These are phyloP conservation scores for Paecilomyces variotii DNA, from an alignment of 2,329 filamentous ascomycete species.

Conservation along the genomic window DNA sequence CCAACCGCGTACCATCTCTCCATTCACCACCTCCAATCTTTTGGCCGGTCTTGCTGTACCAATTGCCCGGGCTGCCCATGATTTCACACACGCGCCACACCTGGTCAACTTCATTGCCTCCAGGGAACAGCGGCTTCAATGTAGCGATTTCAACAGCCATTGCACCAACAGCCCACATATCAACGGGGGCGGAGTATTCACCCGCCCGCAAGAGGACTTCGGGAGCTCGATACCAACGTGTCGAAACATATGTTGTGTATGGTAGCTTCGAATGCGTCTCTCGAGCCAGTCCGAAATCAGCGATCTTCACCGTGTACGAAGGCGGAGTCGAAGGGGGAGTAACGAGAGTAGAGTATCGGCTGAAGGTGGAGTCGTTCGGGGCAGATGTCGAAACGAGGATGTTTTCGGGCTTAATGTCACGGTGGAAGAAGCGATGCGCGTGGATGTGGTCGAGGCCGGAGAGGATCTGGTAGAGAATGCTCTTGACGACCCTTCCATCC, in stretches of 20 bases:
- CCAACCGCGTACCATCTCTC: constrained; percentile 87
- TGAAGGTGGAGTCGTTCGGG: constrained; percentile 80
- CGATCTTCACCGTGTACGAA: constrained; percentile 93
- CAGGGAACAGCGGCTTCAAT: constrained; percentile 90
- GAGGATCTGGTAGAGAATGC: constrained; percentile 95
- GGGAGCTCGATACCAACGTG: constrained; percentile 87
- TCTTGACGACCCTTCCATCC: constrained; percentile 88
- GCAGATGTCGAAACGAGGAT: constrained; percentile 91
- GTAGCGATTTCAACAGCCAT: constrained; percentile 99
- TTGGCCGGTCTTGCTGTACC: constrained; percentile 85
- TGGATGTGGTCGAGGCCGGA: constrained; percentile 95
- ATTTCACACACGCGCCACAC: constrained; percentile 99
- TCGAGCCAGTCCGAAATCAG: constrained; percentile 93
- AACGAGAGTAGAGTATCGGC: constrained; percentile 84
- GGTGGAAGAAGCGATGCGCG: constrained; percentile 94
- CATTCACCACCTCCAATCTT: constrained; percentile 93
- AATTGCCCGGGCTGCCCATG: constrained; percentile 97
- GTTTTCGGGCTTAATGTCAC: constrained; percentile 98
- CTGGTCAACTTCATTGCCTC: constrained; percentile 96
- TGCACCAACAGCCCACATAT: constrained; percentile 96
- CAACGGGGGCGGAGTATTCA: constrained; percentile 93
- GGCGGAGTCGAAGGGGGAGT: constrained; percentile 93
- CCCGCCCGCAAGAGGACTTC: constrained; percentile 90
- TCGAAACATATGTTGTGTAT: constrained; percentile 98
- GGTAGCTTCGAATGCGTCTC: constrained; percentile 95